phyloP scores from a whole-genome alignment of 2,329 filamentous ascomycete genomes.

The Xylariales sp. region DNA sequence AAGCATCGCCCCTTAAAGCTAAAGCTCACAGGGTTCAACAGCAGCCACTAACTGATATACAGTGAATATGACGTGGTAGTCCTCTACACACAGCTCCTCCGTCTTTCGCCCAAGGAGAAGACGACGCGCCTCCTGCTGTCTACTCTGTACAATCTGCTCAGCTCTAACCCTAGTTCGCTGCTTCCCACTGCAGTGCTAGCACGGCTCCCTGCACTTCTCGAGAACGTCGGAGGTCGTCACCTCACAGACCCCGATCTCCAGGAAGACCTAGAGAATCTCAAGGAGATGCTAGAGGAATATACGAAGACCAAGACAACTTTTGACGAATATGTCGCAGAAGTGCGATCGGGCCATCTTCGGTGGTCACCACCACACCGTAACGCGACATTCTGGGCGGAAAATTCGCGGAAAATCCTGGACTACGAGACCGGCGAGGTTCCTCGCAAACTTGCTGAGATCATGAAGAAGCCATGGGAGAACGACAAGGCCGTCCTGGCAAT shows the following conservation, averaged over 20 bases:
- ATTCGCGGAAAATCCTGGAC: slow-evolving; percentile 81
- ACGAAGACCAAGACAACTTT: slow-evolving; percentile 72
- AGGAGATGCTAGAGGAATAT: slow-evolving; percentile 62
- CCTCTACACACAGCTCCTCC: slow-evolving; percentile 87
- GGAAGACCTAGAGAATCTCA: slow-evolving; percentile 57
- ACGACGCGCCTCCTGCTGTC: slow-evolving; percentile 88
- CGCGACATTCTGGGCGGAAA: slow-evolving; percentile 85
- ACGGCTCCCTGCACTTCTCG: slow-evolving; percentile 66
- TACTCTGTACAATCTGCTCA: slow-evolving; percentile 82
- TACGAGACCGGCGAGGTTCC: slow-evolving; percentile 75
- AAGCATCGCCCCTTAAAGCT: slow-evolving; percentile 35
- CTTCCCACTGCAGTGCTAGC: slow-evolving; percentile 85
- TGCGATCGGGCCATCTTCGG: slow-evolving; percentile 79
- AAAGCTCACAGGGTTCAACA: too few relatives aligned
- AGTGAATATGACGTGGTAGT: slow-evolving; percentile 92
- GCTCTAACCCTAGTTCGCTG: slow-evolving; percentile 62
- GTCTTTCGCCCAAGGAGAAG: slow-evolving; percentile 95
- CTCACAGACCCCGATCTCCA: slow-evolving; percentile 60
- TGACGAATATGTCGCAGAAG: slow-evolving; percentile 85
- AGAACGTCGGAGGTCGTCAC: slow-evolving; percentile 59
- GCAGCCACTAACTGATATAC: slow-evolving; percentile 23
- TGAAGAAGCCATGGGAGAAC: slow-evolving; percentile 68
- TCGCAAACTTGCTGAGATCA: slow-evolving; percentile 78
- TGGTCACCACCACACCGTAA: slow-evolving; percentile 92
- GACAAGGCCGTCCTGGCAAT: slow-evolving; percentile 88